phyloP scores from a whole-genome alignment of 352 stramenopile genomes.

The Hyaloperonospora brassicae region DNA sequence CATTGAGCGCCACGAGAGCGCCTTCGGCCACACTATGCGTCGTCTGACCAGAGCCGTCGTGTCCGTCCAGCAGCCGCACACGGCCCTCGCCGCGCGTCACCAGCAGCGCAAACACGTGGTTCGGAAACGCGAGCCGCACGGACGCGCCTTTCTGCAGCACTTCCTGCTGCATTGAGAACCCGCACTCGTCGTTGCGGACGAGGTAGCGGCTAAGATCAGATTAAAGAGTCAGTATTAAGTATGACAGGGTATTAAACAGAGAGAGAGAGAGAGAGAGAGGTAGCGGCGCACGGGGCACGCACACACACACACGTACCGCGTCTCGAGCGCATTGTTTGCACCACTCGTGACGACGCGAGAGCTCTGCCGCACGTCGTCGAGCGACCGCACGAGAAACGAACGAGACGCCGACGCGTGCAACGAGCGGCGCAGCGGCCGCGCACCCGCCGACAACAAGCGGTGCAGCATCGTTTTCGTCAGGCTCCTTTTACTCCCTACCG shows the following conservation, averaged over 20 bases:
- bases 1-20: constrained; percentile 55
- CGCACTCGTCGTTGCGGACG: constrained; percentile 57
- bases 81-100: constrained; percentile 50
- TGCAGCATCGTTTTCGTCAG: constrained; percentile 11
- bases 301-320: constrained; percentile 27
- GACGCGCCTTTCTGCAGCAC: constrained; percentile 44
- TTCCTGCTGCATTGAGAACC: constrained; percentile 76
- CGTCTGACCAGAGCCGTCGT: constrained; percentile 26
- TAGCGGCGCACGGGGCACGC: not conserved
- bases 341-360: constrained; percentile 30
- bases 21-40: constrained; percentile 37
- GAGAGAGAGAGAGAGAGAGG: too few species aligned
- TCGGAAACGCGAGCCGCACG: constrained; percentile 59
- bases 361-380: constrained; percentile 37
- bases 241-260: too few species aligned
- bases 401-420: constrained; percentile 35
- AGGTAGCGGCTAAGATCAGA: constrained; percentile 43
- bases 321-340: constrained; percentile 44
- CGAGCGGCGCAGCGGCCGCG: constrained; percentile 14
- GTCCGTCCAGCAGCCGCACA: constrained; percentile 45
- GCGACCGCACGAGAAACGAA: constrained; percentile 47
- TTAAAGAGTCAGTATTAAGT: not conserved
- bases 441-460: constrained; percentile 1
- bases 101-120: constrained; percentile 68
- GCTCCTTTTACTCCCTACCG: not conserved